These are phyloP conservation scores for Litchi chinensis DNA, from an alignment of 345 rosid genomes.

Conservation along the genomic window DNA sequence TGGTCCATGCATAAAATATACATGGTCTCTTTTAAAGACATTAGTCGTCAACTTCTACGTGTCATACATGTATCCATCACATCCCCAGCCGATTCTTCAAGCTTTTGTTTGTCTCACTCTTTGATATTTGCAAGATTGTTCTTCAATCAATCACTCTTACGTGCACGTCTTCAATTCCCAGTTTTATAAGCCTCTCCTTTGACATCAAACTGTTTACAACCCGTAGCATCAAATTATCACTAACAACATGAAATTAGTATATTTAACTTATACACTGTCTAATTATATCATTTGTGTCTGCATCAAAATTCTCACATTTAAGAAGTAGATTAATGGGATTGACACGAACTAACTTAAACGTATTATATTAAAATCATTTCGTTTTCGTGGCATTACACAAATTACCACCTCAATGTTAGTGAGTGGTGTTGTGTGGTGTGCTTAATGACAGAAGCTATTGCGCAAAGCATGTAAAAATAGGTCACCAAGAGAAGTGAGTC, in stretches of 20 bases:
- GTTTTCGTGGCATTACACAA: no score
- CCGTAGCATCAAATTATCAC: not conserved
- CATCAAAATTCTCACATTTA: no score
- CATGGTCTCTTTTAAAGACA: not conserved
- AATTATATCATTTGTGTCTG: no score
- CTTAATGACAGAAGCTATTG: constrained; percentile 7
- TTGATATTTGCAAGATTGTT: constrained; percentile 10
- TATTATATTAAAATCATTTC: no score
- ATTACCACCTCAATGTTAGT: no score
- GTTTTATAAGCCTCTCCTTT: constrained; percentile 8
- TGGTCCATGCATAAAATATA: not conserved
- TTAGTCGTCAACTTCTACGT: not conserved
- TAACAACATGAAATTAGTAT: not conserved
- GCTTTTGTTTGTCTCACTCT: not conserved
- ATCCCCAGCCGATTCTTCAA: not conserved
- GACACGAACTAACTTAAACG: no score
- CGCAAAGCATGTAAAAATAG: not conserved
- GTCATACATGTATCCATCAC: not conserved
- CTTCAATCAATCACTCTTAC: not conserved
- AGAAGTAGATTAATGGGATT: no score
- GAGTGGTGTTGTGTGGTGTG: not conserved
- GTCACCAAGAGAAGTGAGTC: not conserved
- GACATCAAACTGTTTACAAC: not conserved
- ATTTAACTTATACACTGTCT: not conserved
- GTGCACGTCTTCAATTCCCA: constrained; percentile 22